phyloP scores from a whole-genome alignment of 1,284 basidiomycete genomes.

The Cutaneotrichosporon sp. region DNA sequence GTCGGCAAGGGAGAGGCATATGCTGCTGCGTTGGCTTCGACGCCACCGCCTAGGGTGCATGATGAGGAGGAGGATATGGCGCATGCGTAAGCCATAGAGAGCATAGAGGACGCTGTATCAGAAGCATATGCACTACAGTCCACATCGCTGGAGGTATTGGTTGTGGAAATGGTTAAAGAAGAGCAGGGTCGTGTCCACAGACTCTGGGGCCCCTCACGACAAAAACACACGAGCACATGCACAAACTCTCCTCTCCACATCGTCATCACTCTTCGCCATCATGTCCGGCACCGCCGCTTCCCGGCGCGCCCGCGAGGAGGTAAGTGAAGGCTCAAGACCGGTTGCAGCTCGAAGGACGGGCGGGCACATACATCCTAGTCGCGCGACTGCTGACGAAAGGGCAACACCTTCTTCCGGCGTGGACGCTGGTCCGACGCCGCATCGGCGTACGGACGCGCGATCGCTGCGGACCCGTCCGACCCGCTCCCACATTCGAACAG shows the following conservation, averaged over 20 bases:
- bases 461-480: conserved; percentile 32
- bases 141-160: no score
- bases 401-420: conserved; percentile 44
- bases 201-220: no score
- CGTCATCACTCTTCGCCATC: no score
- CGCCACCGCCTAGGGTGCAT: conserved; percentile 13
- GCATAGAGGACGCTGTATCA: neutral
- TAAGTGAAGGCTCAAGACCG: no score
- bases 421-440: conserved; percentile 42
- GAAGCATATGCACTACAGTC: conserved; percentile 1
- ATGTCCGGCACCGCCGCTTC: conserved; percentile 4
- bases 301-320: conserved; percentile 8
- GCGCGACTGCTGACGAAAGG: conserved; percentile 25
- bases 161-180: no score
- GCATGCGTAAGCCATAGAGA: neutral
- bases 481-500: conserved; percentile 40
- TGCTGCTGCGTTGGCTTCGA: conserved; percentile 17
- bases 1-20: conserved; percentile 41
- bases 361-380: no score
- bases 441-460: conserved; percentile 42
- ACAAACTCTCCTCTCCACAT: neutral
- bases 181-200: no score
- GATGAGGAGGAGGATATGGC: conserved; percentile 9
- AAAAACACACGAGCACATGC: no score
- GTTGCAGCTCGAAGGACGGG: no score